These are phyloP conservation scores for Pseudogymnoascus sp. DNA, from an alignment of 2,329 filamentous ascomycete genomes.

Conservation along the genomic window DNA sequence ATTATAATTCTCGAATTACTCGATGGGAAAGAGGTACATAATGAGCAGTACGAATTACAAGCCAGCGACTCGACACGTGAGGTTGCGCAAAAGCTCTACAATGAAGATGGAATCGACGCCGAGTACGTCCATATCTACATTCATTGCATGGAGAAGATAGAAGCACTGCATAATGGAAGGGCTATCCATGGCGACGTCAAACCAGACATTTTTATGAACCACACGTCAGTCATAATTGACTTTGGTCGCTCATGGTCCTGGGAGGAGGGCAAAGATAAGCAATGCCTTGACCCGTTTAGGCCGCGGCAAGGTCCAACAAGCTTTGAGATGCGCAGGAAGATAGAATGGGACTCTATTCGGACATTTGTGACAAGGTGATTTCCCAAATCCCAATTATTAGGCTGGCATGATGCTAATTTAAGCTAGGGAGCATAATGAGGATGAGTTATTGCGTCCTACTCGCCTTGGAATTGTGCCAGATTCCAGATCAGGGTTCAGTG, in stretches of 20 bases:
- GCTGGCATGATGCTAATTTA: background rate
- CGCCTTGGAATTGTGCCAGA: too few relatives aligned
- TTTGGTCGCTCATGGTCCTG: background rate
- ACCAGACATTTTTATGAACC: background rate
- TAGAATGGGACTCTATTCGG: background rate
- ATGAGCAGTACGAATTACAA: background rate
- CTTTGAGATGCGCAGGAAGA: background rate
- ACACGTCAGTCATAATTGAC: background rate
- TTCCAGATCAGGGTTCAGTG: background rate
- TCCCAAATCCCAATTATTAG: too few relatives aligned
- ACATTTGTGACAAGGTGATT: background rate
- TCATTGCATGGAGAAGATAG: slow-evolving; percentile 2
- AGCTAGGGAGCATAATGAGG: too few relatives aligned
- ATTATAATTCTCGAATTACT: background rate
- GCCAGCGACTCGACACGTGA: background rate
- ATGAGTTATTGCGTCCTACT: background rate
- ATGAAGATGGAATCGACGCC: background rate
- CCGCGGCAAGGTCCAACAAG: background rate
- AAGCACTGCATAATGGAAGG: background rate
- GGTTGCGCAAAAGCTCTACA: background rate
- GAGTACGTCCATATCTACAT: background rate
- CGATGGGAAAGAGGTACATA: background rate
- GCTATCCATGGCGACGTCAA: background rate
- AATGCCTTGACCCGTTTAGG: background rate
- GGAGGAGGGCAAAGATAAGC: background rate